Conservation (phyloP, 495 filamentous ascomycete species). For the Penicillium subrubescens region DNA sequence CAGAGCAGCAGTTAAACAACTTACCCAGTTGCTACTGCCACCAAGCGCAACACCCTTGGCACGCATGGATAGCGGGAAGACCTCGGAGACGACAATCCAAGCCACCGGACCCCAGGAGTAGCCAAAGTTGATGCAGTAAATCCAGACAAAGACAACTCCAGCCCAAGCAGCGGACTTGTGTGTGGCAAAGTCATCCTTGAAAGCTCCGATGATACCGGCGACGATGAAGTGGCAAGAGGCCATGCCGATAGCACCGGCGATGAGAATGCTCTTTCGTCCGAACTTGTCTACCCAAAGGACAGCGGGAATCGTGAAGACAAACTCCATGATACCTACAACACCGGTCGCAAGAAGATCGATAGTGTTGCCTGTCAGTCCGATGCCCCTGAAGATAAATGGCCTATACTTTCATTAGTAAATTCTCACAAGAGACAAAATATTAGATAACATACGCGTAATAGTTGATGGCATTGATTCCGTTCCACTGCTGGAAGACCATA, state of each 20-base stretch:
- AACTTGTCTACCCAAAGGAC: conserved; percentile 68
- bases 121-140: conserved; percentile 48
- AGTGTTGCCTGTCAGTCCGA: conserved; percentile 46
- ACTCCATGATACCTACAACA: conserved; percentile 66
- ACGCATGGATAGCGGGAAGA: conserved; percentile 12
- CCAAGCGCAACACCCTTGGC: conserved; percentile 8
- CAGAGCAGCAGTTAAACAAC: not conserved
- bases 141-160: conserved; percentile 74
- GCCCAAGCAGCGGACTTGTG: conserved; percentile 70
- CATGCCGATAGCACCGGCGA: conserved; percentile 68
- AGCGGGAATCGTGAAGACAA: conserved; percentile 61
- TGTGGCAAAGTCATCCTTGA: conserved; percentile 56
- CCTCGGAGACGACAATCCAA: conserved; percentile 19
- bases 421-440: not conserved
- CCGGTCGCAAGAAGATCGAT: conserved; percentile 62
- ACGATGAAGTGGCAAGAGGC: conserved; percentile 60
- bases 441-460: conserved; percentile 52
- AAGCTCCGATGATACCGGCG: conserved; percentile 64
- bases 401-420: not conserved
- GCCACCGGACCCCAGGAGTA: conserved; percentile 21
- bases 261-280: conserved; percentile 63
- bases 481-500: conserved; percentile 15
- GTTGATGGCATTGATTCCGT: conserved; percentile 45
- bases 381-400: conserved; percentile 61
- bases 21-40: conserved; percentile 8